Conservation (phyloP, 208 protist genomes). For the Crithidia brevicula region DNA sequence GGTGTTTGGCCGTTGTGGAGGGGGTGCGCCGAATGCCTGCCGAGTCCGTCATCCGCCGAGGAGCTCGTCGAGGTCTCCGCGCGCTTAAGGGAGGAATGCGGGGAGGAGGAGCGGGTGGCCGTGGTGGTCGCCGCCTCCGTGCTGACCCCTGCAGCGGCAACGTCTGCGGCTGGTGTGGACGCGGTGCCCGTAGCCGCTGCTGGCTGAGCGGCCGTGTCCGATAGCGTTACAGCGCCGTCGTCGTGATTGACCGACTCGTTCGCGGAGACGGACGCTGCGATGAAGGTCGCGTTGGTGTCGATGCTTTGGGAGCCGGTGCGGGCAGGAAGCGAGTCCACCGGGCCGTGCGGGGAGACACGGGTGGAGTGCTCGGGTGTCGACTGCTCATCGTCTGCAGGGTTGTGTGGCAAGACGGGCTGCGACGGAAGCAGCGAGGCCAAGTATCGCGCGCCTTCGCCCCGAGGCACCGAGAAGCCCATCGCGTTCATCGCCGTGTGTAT, state of each 20-base stretch:
- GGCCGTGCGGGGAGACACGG: background rate
- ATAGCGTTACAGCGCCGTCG: too few species aligned
- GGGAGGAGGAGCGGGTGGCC: background rate
- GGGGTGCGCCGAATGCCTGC: background rate
- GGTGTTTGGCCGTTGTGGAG: background rate
- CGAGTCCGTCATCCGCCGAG: background rate
- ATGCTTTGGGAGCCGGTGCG: too few species aligned
- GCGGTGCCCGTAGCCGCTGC: too few species aligned
- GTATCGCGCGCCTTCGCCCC: background rate
- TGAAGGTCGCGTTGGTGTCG: background rate
- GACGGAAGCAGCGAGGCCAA: background rate
- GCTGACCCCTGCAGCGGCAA: too few species aligned
- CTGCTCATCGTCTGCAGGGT: constrained; percentile 1
- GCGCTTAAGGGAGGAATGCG: background rate
- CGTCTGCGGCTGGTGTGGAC: background rate
- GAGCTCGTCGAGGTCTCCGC: constrained; percentile 3
- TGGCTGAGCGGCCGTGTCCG: too few species aligned
- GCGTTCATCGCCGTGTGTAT: constrained; percentile 6
- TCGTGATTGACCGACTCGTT: too few species aligned
- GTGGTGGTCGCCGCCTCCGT: too few species aligned
- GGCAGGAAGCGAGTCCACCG: background rate
- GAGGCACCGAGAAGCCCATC: constrained; percentile 4
- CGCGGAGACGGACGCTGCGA: too few species aligned
- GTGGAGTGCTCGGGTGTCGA: constrained; percentile 2
- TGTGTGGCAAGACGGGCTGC: background rate